Evolutionary conservation across 371 early-diverging fungal genomes (phyloP), one percentile per base, ranked within the genome.

Genomic region (Mycotypha africana): DNA sequence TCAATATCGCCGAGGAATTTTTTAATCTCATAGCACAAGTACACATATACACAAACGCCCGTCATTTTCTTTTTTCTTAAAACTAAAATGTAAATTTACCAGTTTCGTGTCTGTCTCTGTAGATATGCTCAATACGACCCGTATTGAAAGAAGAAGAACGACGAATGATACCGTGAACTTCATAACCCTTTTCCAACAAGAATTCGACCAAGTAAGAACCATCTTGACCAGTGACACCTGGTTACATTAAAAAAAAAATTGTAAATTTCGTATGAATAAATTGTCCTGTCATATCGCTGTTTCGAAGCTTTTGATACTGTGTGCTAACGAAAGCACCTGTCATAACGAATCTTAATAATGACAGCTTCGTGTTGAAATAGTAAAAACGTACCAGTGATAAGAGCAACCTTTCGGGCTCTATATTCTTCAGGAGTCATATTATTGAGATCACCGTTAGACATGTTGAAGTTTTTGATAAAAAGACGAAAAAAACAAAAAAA

Each of bases 81-180:
- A n/a, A n/a, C 34, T 35, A 30, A 39, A 15, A n/a, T n/a, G n/a
- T n/a, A n/a, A n/a, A n/a, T n/a, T 68, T 74, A 79, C 78, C 65
- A 39, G 42, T 44, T 43, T 81, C 77, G 46, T 87, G 86, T 53
- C 70, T 76, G 54, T 88, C 86, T 47, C 70, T 75, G 67, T 88
- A 88, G 31, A 91, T 76, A 55, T 88, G 89, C 56, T 86, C 85
- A 50, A 91, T 88, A 57, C 91, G 71, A 14, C 85, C 84, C 23
- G 89, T 89, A 62, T 91, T 91, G 73, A 89, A 88, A 5, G 87
- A 86, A 28, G 86, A 85, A n/a, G 88, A 88, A 22, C 89, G 67
- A 42, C 91, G 82, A 47, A 91, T 88, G 50, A 91, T 84, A 51
- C 91, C 91, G 49, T 91, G 91, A 11, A 91, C 91, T 48, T 74